Evolutionary conservation across 2,329 filamentous ascomycete genomes (phyloP).

Genomic region (Fusarium compactum): DNA sequence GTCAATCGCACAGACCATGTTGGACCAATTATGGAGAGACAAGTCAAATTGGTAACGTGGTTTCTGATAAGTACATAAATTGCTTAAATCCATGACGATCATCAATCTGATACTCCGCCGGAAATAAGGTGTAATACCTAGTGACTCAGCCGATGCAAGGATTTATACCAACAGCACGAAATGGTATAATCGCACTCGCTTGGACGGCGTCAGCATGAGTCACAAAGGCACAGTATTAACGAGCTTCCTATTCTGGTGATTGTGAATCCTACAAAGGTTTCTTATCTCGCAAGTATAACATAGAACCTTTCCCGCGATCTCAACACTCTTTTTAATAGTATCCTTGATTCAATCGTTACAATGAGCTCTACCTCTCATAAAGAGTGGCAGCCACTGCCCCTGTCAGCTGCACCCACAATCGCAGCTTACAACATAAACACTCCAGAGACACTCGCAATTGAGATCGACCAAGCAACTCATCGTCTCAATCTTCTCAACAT

Average conservation of each 20-base stretch:
- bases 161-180: neutral
- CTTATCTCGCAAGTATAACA: neutral
- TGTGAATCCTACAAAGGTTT: rapidly evolving
- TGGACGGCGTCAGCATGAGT: neutral
- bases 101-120: rapidly evolving
- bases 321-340: too few species aligned
- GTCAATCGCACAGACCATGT: neutral
- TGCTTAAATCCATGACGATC: neutral
- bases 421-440: constrained; percentile 7
- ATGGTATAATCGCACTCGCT: neutral
- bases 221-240: neutral
- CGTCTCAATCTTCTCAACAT: constrained; percentile 8
- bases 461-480: constrained; percentile 18
- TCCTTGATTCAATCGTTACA: rapidly evolving
- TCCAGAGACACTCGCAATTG: neutral
- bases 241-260: neutral
- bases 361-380: neutral
- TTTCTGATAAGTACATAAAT: neutral
- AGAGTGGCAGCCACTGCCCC: neutral
- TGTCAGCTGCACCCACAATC: neutral
- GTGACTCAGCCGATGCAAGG: neutral
- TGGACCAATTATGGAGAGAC: neutral
- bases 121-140: neutral
- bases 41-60: neutral
- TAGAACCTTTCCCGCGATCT: neutral